Conservation (phyloP, 1,284 basidiomycete species). For the Ganoderma boninense region DNA sequence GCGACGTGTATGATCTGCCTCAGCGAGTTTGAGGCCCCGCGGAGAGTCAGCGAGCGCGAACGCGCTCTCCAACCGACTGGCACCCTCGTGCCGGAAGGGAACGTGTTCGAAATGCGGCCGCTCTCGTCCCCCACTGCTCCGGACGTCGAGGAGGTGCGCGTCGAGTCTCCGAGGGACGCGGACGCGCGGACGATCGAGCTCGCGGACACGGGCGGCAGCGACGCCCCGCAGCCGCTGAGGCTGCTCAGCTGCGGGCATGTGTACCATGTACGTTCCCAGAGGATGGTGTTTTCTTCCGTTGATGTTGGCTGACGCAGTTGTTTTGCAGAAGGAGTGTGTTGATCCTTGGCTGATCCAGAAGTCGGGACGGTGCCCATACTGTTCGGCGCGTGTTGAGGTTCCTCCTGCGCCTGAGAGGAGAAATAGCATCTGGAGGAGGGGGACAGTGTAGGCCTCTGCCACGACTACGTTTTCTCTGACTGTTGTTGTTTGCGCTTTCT, state of each 20-base stretch:
- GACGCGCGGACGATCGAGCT: constrained; percentile 36
- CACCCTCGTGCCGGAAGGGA: constrained; percentile 19
- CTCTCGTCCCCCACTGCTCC: not conserved
- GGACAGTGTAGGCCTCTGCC: not conserved
- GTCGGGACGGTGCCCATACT: constrained; percentile 78
- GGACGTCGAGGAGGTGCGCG: not conserved
- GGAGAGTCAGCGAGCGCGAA: constrained; percentile 39
- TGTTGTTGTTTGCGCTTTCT: not conserved
- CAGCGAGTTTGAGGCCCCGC: constrained; percentile 79
- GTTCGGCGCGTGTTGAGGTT: constrained; percentile 58
- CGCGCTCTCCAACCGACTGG: not conserved
- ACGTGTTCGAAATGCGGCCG: constrained; percentile 17
- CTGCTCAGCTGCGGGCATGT: constrained; percentile 77
- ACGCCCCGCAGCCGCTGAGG: constrained; percentile 73
- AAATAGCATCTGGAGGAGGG: constrained; percentile 6
- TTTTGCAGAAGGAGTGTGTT: constrained; percentile 69
- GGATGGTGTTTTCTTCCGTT: not conserved
- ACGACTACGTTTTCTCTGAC: not conserved
- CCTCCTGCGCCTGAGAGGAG: constrained; percentile 15
- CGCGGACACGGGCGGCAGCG: constrained; percentile 60
- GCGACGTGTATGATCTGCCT: constrained; percentile 82
- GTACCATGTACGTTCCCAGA: constrained; percentile 67
- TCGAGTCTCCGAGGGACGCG: constrained; percentile 3
- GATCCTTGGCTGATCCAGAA: constrained; percentile 78
- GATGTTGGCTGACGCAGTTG: not conserved